Conservation (phyloP, 2,329 filamentous ascomycete species). For the Alternaria dauci region DNA sequence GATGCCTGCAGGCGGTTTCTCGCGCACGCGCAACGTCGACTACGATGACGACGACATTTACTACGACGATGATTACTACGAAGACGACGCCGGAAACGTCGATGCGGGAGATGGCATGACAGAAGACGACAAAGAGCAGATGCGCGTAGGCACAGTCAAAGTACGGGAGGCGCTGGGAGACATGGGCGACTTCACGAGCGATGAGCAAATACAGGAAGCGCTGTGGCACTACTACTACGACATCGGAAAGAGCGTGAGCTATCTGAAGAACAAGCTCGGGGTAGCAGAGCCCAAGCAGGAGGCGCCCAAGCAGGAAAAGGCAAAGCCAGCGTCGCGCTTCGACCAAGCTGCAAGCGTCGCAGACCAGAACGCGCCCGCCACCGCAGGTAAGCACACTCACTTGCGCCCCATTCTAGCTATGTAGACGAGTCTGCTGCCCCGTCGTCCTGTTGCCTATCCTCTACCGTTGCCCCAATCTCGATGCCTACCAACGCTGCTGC, state of each 20-base stretch:
- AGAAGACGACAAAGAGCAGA: constrained; percentile 55
- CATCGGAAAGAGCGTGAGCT: constrained; percentile 82
- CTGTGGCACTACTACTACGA: constrained; percentile 98
- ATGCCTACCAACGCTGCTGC: constrained; percentile 28
- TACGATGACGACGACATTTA: constrained; percentile 63
- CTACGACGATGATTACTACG: constrained; percentile 57
- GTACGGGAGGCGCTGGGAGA: constrained; percentile 72
- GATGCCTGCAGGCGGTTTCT: constrained; percentile 49
- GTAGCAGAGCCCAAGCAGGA: constrained; percentile 34
- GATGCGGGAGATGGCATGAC: constrained; percentile 33
- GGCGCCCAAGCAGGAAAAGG: constrained; percentile 52
- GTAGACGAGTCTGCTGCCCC: constrained; percentile 18
- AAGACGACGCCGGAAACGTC: constrained; percentile 44
- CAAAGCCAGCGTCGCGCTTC: constrained; percentile 46
- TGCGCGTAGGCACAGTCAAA: constrained; percentile 71
- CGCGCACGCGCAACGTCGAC: constrained; percentile 57
- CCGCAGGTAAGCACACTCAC: constrained; percentile 56
- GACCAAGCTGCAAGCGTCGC: constrained; percentile 55
- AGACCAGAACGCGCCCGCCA: constrained; percentile 50
- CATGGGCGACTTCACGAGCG: constrained; percentile 64
- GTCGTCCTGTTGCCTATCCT: constrained; percentile 23
- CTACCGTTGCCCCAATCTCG: constrained; percentile 45
- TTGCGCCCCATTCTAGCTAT: constrained; percentile 22
- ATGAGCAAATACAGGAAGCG: constrained; percentile 83
- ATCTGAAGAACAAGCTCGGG: constrained; percentile 69